Conservation (phyloP, 495 filamentous ascomycete genomes). For the Platismatia glauca region DNA sequence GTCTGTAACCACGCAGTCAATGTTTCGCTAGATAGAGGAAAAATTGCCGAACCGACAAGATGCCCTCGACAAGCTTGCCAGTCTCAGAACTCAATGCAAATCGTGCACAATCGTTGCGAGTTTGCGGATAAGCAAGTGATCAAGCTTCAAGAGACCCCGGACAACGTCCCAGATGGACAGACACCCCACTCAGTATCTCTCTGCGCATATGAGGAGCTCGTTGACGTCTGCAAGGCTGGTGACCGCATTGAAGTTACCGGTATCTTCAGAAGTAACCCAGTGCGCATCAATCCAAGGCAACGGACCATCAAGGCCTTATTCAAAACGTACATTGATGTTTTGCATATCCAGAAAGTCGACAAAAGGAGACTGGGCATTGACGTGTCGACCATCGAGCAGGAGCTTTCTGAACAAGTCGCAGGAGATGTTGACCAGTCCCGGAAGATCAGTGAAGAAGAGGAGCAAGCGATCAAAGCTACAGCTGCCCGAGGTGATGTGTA, state of each 20-base stretch:
- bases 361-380: conserved; percentile 89
- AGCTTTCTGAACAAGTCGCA: conserved; percentile 64
- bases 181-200: conserved; percentile 97
- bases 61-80: conserved; percentile 82
- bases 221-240: conserved; percentile 95
- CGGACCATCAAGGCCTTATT: conserved; percentile 86
- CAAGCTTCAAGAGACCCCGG: conserved; percentile 96
- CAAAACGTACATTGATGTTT: conserved; percentile 94
- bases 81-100: conserved; percentile 90
- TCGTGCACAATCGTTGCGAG: conserved; percentile 88
- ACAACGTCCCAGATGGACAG: conserved; percentile 88
- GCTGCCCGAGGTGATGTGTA: conserved; percentile 82
- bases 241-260: conserved; percentile 94
- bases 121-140: conserved; percentile 99
- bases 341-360: conserved; percentile 95
- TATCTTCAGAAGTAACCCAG: conserved; percentile 89
- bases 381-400: conserved; percentile 77
- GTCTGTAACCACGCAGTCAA: conserved; percentile 84
- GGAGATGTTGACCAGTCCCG: conserved; percentile 71
- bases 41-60: conserved; percentile 86
- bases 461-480: conserved; percentile 77
- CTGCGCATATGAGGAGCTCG: conserved; percentile 92
- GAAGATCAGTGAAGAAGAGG: conserved; percentile 82
- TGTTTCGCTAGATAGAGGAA: conserved; percentile 87
- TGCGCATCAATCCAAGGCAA: conserved; percentile 91